Conservation (phyloP, 805 yeast species). For the Pachysolen tannophilus region DNA sequence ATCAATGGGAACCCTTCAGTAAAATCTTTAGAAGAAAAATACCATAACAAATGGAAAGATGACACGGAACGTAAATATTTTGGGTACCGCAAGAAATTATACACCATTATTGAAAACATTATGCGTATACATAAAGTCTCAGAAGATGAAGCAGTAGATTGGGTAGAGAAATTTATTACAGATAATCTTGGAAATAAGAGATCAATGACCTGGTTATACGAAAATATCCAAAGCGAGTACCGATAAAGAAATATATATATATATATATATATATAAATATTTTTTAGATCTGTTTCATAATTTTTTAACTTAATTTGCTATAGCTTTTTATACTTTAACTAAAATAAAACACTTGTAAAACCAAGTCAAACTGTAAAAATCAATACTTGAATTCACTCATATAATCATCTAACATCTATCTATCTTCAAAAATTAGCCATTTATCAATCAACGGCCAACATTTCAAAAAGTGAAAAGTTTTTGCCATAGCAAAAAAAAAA, state of each 20-base stretch:
- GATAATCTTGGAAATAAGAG: conserved; percentile 1
- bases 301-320: too few species aligned
- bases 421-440: too few species aligned
- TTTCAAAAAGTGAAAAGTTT: too few species aligned
- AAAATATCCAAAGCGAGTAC: conserved; percentile 2
- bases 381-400: too few species aligned
- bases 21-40: conserved; percentile 28
- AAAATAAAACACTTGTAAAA: too few species aligned
- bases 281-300: too few species aligned
- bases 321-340: too few species aligned
- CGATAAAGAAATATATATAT: neutral
- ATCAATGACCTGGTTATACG: conserved; percentile 9
- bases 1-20: conserved; percentile 32
- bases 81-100: conserved; percentile 7
- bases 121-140: conserved; percentile 4
- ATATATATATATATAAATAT: too few species aligned
- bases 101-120: conserved; percentile 6
- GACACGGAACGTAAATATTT: conserved; percentile 9
- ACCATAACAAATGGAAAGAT: conserved; percentile 33
- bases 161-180: conserved; percentile 2
- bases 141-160: conserved; percentile 5
- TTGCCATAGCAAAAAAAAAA: too few species aligned
- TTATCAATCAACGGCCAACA: too few species aligned
- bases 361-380: too few species aligned
- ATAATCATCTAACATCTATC: too few species aligned